Base-by-base conservation (phyloP, 768 basidiomycete species). In the Mycena haematopus region DNA sequence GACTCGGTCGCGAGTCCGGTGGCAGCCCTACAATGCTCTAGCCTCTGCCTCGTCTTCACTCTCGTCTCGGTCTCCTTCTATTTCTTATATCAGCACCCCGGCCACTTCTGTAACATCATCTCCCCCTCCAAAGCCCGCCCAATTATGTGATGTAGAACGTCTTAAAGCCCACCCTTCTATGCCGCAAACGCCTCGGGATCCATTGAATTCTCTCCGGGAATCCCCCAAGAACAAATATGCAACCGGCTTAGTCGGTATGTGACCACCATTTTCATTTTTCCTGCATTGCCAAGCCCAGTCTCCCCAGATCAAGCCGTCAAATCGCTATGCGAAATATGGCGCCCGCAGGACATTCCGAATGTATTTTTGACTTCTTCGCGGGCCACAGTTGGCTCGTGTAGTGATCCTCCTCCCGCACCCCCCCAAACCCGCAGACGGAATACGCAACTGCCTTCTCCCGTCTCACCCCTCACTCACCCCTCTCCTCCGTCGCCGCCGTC, bases 251-350 rank as follows among this genome's bases (percentile, higher is more conserved):
- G 88, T 92, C 69, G 91, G 91, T 91, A 72, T 77, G 90, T 79
- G 63, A 52, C 5, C 65, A 58, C 57, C 40, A 52, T 25, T 42
- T 55, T 33, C 25, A 10, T 52, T 38, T 60, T 57, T 31, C 24
- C 19, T 11, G 52, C 42, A 36, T 63, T 69, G 68, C 71, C 65
- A 55, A 64, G 62, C 66, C 46, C 29, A 50, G 59, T 36, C 53
- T 42, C 25, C 31, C 42, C 73, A 93, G 91, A 93, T 79, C 88
- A 91, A 84, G 86, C 91, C 40, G 86, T 92, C 62, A 89, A 87
- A 69, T 87, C 86, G 4, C 74, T 93, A 57, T 86, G 84, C 71
- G 90, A 93, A 67, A 89, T 91, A 75, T 93, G 92, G 92, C 87
- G 82, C 38, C 86, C 87, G 1, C 86, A 92, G 70, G 86, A 91